Base-by-base conservation (phyloP, 177 flowering plant genomes). In the Tripterygium wilfordii region DNA sequence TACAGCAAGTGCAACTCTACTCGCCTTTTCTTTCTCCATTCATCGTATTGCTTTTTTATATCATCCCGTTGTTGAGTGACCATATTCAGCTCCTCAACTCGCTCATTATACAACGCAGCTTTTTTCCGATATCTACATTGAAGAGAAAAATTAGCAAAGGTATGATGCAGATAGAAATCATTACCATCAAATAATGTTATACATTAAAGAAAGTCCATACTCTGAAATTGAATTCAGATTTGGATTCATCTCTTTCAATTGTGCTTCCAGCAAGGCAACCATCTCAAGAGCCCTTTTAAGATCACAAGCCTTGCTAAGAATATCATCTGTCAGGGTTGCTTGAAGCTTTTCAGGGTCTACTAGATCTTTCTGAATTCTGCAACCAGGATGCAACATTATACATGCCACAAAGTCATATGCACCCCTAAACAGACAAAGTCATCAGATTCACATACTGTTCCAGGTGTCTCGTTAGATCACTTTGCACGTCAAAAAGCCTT, bases 191-290 rank as follows among this genome's bases (percentile, higher is more conserved):
- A 36, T n/a, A n/a, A n/a, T n/a, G n/a, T n/a, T n/a, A n/a, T n/a
- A n/a, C n/a, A n/a, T n/a, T n/a, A n/a, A n/a, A n/a, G n/a, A 21
- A 31, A 57, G 29, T 10, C n/a, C 71, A 44, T 85, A 94, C 99
- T 94, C 99, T 50, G 95, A 32, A 23, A 94, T 90, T 45, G 99
- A 90, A 52, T 94, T 97, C 62, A 94, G 92, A 70, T 90, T 94
- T 39, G 99, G 99, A 62, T 76, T 90, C 96, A 94, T 76, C 54
- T 94, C 97, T 70, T 90, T 89, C 61, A 94, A 45, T 54, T 94
- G 96, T 40, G 88, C 88, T 69, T 89, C 97, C 38, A 90, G 74
- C 51, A 87, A 62, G 24, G 87, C 60, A 42, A 83, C 96, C 79
- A 65, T 90, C 71, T 94, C 96, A 43, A 87, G 74, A 36, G 88